Base-by-base conservation (phyloP, 305 asterid genomes). In the Solanum hybrid region DNA sequence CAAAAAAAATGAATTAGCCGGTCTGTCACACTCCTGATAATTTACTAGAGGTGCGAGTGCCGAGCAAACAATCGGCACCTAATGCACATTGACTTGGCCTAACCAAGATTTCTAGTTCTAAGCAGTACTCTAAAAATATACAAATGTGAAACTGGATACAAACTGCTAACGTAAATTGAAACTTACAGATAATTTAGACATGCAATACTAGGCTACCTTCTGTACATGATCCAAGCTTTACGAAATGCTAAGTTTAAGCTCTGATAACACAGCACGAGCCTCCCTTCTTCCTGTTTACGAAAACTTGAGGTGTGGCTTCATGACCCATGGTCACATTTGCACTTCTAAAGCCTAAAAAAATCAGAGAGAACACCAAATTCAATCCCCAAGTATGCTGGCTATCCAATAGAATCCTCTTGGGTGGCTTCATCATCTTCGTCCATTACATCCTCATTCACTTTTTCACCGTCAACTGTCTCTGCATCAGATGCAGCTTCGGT, bases 401-500 rank as follows among this genome's bases (percentile, higher is more conserved):
- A 93, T 85, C 94, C 94, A 31, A 91, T 87, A 2, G 96, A 95
- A 90, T 95, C 98, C 79, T 92, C 94, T 70, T 92, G 94, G n/a
- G 95, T 95, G 83, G 94, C 97, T 90, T 93, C 92, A 70, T 95
- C 96, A 15, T 92, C 96, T 41, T 89, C 96, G 11, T 94, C 96
- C 97, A 93, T 91, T 15, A 90, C 93, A 89, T 79, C 90, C 51
- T 86, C 89, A 72, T 89, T 90, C 29, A 76, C 94, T 89, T 91
- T 79, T 9, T 86, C 94, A 84, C 94, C 89, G 29, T 93, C 95
- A 65, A 90, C 87, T 6, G 95, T 92, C 90, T 94, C 98, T 14
- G 93, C 95, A 87, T 95, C 98, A 7, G 97, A 95, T 20, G 90
- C 95, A 92, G 89, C 94, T 70, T 84, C 91, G 38, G 78, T 51